Evolutionary conservation across 2,329 filamentous ascomycete genomes (phyloP).

Genomic region (Massarina eburnea): DNA sequence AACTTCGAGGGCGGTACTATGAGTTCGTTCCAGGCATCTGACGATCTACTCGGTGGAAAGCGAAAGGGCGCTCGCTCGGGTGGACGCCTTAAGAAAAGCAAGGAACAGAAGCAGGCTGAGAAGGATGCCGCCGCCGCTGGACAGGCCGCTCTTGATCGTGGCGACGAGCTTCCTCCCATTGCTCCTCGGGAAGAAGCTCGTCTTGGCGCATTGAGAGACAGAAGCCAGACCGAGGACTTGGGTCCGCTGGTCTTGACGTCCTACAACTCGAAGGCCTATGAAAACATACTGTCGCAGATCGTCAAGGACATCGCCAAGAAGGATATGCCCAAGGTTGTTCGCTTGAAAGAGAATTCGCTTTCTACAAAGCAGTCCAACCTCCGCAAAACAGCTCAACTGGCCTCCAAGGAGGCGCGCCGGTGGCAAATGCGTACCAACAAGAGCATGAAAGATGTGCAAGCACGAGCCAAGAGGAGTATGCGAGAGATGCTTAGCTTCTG

Average conservation of each 20-base stretch:
- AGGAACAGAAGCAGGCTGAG: conserved; percentile 68
- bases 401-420: conserved; percentile 93
- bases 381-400: conserved; percentile 94
- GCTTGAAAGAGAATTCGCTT: conserved; percentile 83
- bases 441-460: conserved; percentile 96
- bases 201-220: conserved; percentile 45
- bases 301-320: conserved; percentile 93
- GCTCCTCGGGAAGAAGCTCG: conserved; percentile 61
- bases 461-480: conserved; percentile 96
- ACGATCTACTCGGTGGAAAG: conserved; percentile 52
- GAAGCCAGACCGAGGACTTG: conserved; percentile 54
- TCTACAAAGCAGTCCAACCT: conserved; percentile 90
- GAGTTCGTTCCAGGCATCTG: conserved; percentile 75
- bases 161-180: conserved; percentile 68
- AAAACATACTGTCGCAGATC: conserved; percentile 96
- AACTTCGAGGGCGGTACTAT: conserved; percentile 84
- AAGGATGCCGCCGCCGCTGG: conserved; percentile 81
- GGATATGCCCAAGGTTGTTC: conserved; percentile 88
- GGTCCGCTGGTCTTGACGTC: conserved; percentile 46
- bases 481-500: conserved; percentile 99
- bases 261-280: conserved; percentile 89
- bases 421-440: conserved; percentile 99
- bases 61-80: conserved; percentile 56
- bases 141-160: conserved; percentile 79
- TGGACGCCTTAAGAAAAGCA: conserved; percentile 84